Evolutionary conservation across 306 rosid species (phyloP).

Genomic region (Pterocarpus santalinus): DNA sequence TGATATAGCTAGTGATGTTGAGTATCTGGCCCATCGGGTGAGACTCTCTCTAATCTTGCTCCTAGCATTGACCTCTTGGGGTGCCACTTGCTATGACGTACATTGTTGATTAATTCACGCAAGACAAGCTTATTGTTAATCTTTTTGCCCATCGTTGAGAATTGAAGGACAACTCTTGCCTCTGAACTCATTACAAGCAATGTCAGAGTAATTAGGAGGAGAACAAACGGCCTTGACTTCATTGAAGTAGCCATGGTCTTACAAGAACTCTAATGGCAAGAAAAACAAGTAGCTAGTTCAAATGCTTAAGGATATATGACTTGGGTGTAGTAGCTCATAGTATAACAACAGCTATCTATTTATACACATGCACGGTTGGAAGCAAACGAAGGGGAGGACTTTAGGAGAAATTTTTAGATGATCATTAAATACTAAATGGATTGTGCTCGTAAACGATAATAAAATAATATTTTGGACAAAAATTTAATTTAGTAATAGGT

Average conservation of each 20-base stretch:
- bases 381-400: not conserved
- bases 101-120: conserved; percentile 31
- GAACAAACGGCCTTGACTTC: conserved; percentile 9
- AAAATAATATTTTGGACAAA: too few species aligned
- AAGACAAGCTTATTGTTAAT: conserved; percentile 3
- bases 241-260: conserved; percentile 31
- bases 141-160: conserved; percentile 8
- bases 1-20: conserved; percentile 57
- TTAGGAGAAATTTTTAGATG: too few species aligned
- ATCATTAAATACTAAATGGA: too few species aligned
- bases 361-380: conserved; percentile 2
- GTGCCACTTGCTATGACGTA: not conserved
- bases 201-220: conserved; percentile 34
- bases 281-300: conserved; percentile 19
- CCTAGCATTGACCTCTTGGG: conserved; percentile 49
- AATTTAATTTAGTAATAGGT: too few species aligned
- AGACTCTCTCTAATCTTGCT: conserved; percentile 45
- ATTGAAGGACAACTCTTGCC: conserved; percentile 34
- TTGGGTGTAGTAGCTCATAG: not conserved
- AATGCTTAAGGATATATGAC: not conserved
- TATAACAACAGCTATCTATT: not conserved
- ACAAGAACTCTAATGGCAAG: conserved; percentile 1
- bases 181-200: conserved; percentile 37
- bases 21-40: conserved; percentile 67
- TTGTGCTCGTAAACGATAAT: too few species aligned